Conservation (phyloP, 257 asterid genomes). For the Solanum appendiculatum region DNA sequence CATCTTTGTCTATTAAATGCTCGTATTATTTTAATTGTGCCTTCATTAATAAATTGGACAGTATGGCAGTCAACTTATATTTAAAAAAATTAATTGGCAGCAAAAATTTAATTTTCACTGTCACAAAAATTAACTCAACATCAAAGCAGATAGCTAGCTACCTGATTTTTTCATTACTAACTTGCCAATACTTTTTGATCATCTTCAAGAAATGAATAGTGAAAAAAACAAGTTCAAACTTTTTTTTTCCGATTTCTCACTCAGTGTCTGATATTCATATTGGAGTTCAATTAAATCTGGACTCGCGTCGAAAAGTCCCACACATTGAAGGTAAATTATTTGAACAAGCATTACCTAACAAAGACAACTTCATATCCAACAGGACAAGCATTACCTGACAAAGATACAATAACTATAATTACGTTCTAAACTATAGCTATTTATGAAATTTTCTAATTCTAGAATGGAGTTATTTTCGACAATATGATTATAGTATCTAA, state of each 20-base stretch:
- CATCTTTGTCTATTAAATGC: neutral
- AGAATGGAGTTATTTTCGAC: neutral
- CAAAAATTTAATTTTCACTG: neutral
- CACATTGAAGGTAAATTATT: neutral
- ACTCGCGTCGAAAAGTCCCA: neutral
- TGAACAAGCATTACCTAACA: neutral
- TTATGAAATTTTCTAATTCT: neutral
- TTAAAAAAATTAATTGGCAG: neutral
- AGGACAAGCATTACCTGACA: neutral
- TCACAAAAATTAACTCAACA: neutral
- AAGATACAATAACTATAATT: no score
- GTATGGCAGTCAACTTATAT: neutral
- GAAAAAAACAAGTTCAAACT: neutral
- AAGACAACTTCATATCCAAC: neutral
- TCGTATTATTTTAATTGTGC: neutral
- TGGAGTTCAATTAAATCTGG: neutral
- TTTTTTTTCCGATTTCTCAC: neutral
- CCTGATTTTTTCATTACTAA: neutral
- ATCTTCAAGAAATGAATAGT: neutral
- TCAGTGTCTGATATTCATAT: neutral
- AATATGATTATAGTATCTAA: neutral
- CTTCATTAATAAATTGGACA: neutral
- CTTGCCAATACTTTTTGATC: neutral
- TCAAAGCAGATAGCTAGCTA: neutral
- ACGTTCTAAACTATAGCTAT: no score